Percentiles rank a stretch among this genome's conserved stretches.
Conservation (phyloP, 148 eudicot genomes). For the Rhododendron henanense region DNA sequence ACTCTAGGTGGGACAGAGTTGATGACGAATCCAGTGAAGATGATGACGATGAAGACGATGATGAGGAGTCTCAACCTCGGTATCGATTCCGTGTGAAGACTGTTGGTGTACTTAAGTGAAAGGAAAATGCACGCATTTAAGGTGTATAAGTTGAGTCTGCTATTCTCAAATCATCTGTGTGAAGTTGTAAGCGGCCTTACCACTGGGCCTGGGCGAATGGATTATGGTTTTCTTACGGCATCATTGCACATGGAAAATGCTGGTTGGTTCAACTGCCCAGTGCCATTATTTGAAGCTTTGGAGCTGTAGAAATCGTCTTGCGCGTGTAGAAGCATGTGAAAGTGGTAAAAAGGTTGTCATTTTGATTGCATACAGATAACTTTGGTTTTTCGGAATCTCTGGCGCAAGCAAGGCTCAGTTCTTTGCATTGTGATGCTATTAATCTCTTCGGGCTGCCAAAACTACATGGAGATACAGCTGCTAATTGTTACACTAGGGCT, state of each 20-base stretch:
- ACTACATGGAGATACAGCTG: not conserved
- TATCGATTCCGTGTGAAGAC: slow-evolving; percentile 70
- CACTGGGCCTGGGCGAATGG: not conserved
- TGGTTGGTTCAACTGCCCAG: not conserved
- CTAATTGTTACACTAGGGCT: not conserved
- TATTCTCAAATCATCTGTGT: not conserved
- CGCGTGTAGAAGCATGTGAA: not conserved
- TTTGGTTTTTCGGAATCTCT: not conserved
- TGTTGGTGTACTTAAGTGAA: slow-evolving; percentile 59
- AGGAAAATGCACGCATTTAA: not conserved
- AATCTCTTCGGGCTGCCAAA: not conserved
- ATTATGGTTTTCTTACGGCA: not conserved
- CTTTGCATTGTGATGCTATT: not conserved
- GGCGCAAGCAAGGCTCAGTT: slow-evolving; percentile 1
- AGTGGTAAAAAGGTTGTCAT: not conserved
- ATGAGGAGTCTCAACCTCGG: slow-evolving; percentile 62
- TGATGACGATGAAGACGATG: slow-evolving; percentile 51
- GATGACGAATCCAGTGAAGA: slow-evolving; percentile 75
- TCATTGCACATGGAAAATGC: not conserved
- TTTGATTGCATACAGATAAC: not conserved
- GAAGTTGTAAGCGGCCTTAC: not conserved
- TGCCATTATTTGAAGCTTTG: not conserved
- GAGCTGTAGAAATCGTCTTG: not conserved
- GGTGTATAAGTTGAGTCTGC: not conserved
- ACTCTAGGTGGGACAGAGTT: slow-evolving; percentile 78